phyloP scores from a whole-genome alignment of 805 yeast species.

The Zygosaccharomyces siamensis region DNA sequence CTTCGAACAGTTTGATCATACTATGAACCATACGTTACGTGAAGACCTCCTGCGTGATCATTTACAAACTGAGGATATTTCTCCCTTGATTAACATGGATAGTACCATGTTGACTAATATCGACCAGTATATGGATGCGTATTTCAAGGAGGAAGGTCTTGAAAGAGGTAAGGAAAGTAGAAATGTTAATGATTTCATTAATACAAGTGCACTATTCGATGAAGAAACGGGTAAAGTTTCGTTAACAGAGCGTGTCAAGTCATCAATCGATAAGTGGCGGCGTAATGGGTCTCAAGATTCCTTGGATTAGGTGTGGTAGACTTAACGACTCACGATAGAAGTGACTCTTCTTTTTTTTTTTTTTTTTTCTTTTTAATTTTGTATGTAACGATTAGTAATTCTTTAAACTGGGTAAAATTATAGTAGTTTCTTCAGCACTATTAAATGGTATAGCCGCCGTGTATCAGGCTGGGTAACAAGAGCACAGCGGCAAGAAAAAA shows the following conservation, averaged over 20 bases:
- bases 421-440: too few species aligned
- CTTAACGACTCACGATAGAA: not conserved
- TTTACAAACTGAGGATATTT: conserved; percentile 24
- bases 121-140: conserved; percentile 20
- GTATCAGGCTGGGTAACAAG: not conserved
- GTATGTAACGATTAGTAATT: too few species aligned
- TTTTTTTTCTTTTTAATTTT: too few species aligned
- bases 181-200: conserved; percentile 18
- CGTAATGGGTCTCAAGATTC: conserved; percentile 5
- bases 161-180: conserved; percentile 11
- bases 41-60: conserved; percentile 20
- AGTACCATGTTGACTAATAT: conserved; percentile 18
- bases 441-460: not conserved
- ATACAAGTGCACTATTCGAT: conserved; percentile 16
- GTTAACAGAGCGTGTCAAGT: conserved; percentile 2
- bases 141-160: conserved; percentile 15
- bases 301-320: not conserved
- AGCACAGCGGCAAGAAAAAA: not conserved
- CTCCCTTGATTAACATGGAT: conserved; percentile 20
- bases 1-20: conserved; percentile 11
- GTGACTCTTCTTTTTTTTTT: too few species aligned
- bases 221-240: conserved; percentile 3
- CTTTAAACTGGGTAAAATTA: too few species aligned
- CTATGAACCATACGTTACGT: conserved; percentile 15
- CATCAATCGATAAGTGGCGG: conserved; percentile 5